These are phyloP conservation scores for Zea luxurians DNA, from an alignment of 176 grass and related monocot genomes.

Conservation along the genomic window DNA sequence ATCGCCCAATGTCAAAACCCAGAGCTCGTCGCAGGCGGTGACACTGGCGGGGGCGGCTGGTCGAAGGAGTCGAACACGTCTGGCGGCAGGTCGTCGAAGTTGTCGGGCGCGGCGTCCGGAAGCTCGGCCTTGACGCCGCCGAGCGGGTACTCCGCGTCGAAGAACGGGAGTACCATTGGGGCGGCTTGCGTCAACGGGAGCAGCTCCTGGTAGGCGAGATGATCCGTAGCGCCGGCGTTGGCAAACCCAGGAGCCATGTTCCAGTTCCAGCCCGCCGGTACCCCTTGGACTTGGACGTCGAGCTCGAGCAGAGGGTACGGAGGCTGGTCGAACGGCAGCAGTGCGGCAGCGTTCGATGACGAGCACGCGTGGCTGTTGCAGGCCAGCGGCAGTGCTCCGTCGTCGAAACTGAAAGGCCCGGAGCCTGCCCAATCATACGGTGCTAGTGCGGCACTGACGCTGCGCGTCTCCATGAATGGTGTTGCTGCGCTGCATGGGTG, in stretches of 20 bases:
- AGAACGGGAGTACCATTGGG: constrained; percentile 36
- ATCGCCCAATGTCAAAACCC: neutral
- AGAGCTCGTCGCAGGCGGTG: constrained; percentile 22
- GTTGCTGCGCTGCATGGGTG: neutral
- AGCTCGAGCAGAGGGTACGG: constrained; percentile 40
- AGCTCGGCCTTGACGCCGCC: constrained; percentile 27
- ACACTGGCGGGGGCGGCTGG: constrained; percentile 26
- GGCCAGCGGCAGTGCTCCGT: constrained; percentile 21
- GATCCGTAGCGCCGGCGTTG: constrained; percentile 3
- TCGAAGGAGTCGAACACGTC: constrained; percentile 52
- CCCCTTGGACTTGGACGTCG: constrained; percentile 29
- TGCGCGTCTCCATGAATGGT: constrained; percentile 22
- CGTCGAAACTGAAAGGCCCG: constrained; percentile 22
- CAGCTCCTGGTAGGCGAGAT: constrained; percentile 35
- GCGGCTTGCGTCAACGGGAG: constrained; percentile 16
- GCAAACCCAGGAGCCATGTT: constrained; percentile 14
- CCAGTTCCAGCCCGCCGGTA: constrained; percentile 1
- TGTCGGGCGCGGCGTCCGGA: neutral
- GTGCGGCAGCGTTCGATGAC: constrained; percentile 26
- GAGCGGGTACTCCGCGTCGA: constrained; percentile 1
- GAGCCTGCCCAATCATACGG: constrained; percentile 23
- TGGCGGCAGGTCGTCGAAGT: constrained; percentile 50
- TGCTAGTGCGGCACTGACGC: neutral
- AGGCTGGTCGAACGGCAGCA: constrained; percentile 22
- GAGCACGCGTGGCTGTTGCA: constrained; percentile 24